phyloP scores from a whole-genome alignment of 106 monocot genomes.

The Allium sativum region DNA sequence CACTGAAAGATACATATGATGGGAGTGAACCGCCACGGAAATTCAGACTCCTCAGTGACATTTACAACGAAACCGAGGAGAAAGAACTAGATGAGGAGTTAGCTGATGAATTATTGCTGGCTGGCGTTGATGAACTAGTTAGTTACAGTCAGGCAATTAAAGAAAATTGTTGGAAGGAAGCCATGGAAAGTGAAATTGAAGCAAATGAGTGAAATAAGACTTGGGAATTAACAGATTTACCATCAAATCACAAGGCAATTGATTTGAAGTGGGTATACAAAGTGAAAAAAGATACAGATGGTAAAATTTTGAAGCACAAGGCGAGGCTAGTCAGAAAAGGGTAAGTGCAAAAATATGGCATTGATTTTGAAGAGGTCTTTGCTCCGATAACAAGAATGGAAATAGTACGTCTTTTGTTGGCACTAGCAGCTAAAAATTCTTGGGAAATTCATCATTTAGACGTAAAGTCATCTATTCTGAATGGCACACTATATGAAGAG shows the following conservation, averaged over 20 bases:
- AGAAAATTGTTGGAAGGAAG: neutral
- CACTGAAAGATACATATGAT: neutral
- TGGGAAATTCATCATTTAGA: slow-evolving; percentile 1
- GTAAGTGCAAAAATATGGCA: neutral
- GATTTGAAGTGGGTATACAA: neutral
- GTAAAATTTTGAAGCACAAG: slow-evolving; percentile 1
- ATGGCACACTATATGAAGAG: neutral
- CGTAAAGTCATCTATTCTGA: slow-evolving; percentile 5
- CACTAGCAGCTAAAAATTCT: neutral
- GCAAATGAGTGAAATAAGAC: neutral
- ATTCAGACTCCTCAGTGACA: neutral
- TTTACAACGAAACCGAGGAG: neutral
- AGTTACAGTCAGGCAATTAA: neutral
- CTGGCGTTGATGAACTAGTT: neutral
- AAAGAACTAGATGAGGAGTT: neutral
- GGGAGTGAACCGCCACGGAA: neutral
- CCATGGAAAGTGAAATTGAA: neutral
- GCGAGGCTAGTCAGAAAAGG: neutral
- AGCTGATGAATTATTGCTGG: neutral
- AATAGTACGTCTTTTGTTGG: neutral
- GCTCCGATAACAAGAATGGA: neutral
- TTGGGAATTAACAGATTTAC: neutral
- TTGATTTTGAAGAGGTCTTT: neutral
- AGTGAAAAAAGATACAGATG: neutral
- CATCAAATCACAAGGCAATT: neutral